Base-by-base conservation (phyloP, 148 eudicot genomes). In the Vaccinium macrocarpon region DNA sequence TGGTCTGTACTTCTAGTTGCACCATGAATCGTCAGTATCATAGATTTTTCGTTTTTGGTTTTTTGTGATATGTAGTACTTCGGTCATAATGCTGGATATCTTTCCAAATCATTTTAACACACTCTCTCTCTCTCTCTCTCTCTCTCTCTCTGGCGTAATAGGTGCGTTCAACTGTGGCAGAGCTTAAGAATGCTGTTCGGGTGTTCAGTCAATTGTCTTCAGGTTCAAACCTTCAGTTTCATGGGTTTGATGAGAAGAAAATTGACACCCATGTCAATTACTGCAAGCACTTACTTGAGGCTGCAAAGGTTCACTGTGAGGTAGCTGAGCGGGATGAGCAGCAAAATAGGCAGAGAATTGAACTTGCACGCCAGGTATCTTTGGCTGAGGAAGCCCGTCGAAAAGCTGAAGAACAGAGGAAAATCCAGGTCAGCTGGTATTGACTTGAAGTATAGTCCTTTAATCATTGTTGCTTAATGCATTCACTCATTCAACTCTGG, bases 201-300 rank as follows among this genome's bases (percentile, higher is more conserved):
- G 77, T 97, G 66, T 97, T 97, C 91, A 92, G 95, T 87, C 92
- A 93, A 84, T 88, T 97, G 74, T 93, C 99, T 84, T 90, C 94
- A 49, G 91, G 92, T 84, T 95, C 96, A 66, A 90, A 91, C 82
- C 93, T 91, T 80, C 95, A 97, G 21, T 90, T 90, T 83, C 99
- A 97, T 85, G 98, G 98, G 79, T 95, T 97, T 87, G 99, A 97
- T 81, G 98, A 95, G 91, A 97, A 95, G 90, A 97, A 95, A 91
- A 93, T 97, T 81, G 99, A 93, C 49, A 97, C 99, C 79, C 99
- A 97, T 90, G 96, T 97, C 82, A 93, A 90, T 83, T 97, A 97
- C 80, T 97, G 99, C 90, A 91, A 97, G 86, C 95, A 93, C 90
- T 91, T 97, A 86, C 91, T 95, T 70, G 94, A 90, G 38, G 95